These are phyloP conservation scores for Populus trichocarpa DNA, from an alignment of 441 rosid species.

Conservation along the genomic window DNA sequence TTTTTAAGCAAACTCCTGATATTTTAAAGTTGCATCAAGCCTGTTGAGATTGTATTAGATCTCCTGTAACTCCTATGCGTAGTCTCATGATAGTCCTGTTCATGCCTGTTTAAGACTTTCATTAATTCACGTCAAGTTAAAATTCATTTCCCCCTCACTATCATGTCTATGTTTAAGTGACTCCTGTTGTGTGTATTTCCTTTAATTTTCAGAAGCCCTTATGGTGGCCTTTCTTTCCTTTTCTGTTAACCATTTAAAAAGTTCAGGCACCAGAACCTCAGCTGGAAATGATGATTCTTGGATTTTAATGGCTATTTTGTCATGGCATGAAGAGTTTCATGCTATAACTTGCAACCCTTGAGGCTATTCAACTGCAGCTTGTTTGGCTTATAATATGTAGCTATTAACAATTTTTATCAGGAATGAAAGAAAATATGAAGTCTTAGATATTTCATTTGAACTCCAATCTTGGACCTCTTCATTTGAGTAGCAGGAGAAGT, in stretches of 20 bases:
- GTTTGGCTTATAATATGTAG: background rate
- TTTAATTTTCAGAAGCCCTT: background rate
- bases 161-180: background rate
- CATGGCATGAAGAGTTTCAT: background rate
- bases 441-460: background rate
- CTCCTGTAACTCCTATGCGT: background rate
- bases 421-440: background rate
- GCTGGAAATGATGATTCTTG: background rate
- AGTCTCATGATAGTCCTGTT: background rate
- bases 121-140: background rate
- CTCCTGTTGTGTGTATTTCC: background rate
- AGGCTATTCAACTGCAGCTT: background rate
- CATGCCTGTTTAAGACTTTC: background rate
- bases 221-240: background rate
- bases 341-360: background rate
- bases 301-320: background rate
- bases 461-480: background rate
- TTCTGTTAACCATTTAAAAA: background rate
- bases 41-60: background rate
- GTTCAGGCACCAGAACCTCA: background rate
- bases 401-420: background rate
- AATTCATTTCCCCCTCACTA: background rate
- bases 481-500: background rate
- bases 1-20: background rate
- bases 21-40: background rate